phyloP scores from a whole-genome alignment of 2,329 filamentous ascomycete species.

The Rhexocercosporidium sp. region DNA sequence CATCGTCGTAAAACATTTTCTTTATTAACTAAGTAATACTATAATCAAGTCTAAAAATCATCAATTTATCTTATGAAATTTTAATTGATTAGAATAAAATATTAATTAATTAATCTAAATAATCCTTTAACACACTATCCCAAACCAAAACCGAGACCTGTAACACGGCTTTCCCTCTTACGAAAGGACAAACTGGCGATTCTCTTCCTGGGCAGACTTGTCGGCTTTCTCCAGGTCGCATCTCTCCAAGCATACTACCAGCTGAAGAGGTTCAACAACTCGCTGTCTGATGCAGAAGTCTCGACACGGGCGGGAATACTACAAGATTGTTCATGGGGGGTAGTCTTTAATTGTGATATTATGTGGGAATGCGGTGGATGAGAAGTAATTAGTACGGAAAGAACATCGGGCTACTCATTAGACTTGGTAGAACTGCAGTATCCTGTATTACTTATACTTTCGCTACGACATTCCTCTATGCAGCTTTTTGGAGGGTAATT shows the following conservation, averaged over 20 bases:
- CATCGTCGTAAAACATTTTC: too few species aligned
- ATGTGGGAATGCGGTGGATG: slow-evolving; percentile 66
- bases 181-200: slow-evolving; percentile 73
- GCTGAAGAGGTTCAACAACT: slow-evolving; percentile 62
- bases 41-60: too few species aligned
- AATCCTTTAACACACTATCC: too few species aligned
- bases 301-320: slow-evolving; percentile 70
- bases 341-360: slow-evolving; percentile 69
- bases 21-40: too few species aligned
- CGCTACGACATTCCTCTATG: slow-evolving; percentile 61
- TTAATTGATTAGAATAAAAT: too few species aligned
- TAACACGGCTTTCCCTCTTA: slow-evolving; percentile 73
- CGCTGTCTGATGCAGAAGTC: slow-evolving; percentile 49
- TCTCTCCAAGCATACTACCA: slow-evolving; percentile 71
- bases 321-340: slow-evolving; percentile 67
- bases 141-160: slow-evolving; percentile 42
- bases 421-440: slow-evolving; percentile 64
- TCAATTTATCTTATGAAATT: too few species aligned
- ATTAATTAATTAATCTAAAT: too few species aligned
- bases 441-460: slow-evolving; percentile 72
- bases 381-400: slow-evolving; percentile 61
- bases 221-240: slow-evolving; percentile 75
- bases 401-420: slow-evolving; percentile 63
- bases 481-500: slow-evolving; percentile 62
- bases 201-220: slow-evolving; percentile 71